Conservation (phyloP, 2,329 filamentous ascomycete genomes). For the Lasiodiplodia sp. region DNA sequence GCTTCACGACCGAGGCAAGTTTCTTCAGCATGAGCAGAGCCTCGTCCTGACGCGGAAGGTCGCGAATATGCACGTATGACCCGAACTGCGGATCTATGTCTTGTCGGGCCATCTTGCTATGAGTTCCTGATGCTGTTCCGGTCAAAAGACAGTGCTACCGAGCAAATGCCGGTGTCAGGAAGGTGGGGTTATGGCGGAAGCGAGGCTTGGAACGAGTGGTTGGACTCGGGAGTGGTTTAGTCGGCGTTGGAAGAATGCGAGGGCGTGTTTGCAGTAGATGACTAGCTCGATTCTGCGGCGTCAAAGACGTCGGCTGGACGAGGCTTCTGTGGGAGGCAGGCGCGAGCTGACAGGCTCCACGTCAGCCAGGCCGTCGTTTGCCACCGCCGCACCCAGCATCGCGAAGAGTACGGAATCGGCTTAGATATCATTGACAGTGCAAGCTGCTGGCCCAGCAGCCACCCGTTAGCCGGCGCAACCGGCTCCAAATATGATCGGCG, state of each 20-base stretch:
- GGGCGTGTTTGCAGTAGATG: background rate
- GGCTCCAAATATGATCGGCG: slow-evolving; percentile 21
- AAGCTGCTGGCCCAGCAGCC: background rate
- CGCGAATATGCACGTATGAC: slow-evolving; percentile 58
- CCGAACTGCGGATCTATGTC: slow-evolving; percentile 58
- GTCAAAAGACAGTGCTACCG: background rate
- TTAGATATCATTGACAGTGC: background rate
- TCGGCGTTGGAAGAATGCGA: background rate
- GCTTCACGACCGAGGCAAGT: slow-evolving; percentile 88
- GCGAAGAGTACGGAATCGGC: slow-evolving; percentile 7
- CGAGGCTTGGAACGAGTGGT: background rate
- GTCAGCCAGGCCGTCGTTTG: slow-evolving; percentile 12
- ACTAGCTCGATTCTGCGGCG: background rate
- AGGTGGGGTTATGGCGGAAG: background rate
- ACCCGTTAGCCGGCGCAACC: background rate
- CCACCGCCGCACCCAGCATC: slow-evolving; percentile 17
- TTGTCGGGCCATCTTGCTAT: slow-evolving; percentile 33
- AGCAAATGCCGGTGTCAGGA: slow-evolving; percentile 3
- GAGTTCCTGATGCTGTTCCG: background rate
- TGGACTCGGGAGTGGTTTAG: background rate
- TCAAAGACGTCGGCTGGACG: background rate
- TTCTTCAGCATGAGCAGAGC: slow-evolving; percentile 72
- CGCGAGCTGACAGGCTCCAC: slow-evolving; percentile 10
- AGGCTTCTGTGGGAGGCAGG: background rate
- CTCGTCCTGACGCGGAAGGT: slow-evolving; percentile 52